A percentile compares a stretch with the other conserved stretches of the same genome.
Evolutionary conservation across 2,329 filamentous ascomycete genomes (phyloP).

Genomic region (Kalaharituber pfeilii): DNA sequence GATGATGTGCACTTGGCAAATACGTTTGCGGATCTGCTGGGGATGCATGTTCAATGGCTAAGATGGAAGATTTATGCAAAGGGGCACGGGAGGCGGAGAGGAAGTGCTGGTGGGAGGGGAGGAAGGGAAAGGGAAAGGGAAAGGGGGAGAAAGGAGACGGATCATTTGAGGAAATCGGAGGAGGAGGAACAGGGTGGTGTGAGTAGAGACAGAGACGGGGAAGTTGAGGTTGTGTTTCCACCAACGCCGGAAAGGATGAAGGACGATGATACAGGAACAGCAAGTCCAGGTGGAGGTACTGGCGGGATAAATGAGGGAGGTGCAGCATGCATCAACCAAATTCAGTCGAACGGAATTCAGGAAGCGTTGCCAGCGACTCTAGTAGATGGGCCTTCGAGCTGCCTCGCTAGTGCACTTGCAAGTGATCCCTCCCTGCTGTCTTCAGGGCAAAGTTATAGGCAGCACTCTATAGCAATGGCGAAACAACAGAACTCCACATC

Average conservation of each 20-base stretch:
- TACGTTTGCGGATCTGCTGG: background rate
- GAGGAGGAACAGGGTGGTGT: background rate
- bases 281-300: too few species aligned
- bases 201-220: background rate
- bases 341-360: too few species aligned
- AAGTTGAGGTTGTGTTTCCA: background rate
- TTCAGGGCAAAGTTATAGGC: too few species aligned
- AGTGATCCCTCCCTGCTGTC: too few species aligned
- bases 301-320: too few species aligned
- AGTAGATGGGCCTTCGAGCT: too few species aligned
- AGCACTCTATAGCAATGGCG: too few species aligned
- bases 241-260: background rate
- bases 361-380: too few species aligned
- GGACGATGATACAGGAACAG: background rate
- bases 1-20: background rate
- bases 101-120: background rate
- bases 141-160: background rate
- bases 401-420: too few species aligned
- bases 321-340: too few species aligned
- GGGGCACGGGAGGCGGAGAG: background rate
- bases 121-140: background rate
- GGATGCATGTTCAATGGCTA: background rate
- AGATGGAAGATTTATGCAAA: background rate
- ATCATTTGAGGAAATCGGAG: background rate
- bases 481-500: too few species aligned